Conservation (phyloP, 345 rosid genomes). For the Barbarea vulgaris region DNA sequence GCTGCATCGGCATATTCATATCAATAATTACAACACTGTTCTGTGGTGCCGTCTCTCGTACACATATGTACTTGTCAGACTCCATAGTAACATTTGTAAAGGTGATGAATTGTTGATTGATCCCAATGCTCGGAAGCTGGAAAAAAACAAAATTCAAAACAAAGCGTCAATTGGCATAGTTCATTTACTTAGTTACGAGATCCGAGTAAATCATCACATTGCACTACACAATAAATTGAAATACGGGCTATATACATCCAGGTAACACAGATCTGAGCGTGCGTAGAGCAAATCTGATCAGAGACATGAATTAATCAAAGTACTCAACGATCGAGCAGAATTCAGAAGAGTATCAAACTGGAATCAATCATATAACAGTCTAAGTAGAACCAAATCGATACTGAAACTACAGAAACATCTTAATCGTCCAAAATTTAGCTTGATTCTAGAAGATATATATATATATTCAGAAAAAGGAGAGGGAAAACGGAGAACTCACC, state of each 20-base stretch:
- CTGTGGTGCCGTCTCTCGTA: constrained; percentile 96
- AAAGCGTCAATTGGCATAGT: constrained; percentile 30
- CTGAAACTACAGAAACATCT: constrained; percentile 10
- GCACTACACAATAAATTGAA: constrained; percentile 1
- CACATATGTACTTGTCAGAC: constrained; percentile 95
- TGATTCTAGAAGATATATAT: constrained; percentile 21
- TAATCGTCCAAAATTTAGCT: constrained; percentile 23
- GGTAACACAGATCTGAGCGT: constrained; percentile 43
- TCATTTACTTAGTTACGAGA: constrained; percentile 27
- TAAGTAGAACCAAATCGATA: constrained; percentile 12
- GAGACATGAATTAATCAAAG: constrained; percentile 17
- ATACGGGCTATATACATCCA: constrained; percentile 7
- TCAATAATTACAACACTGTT: constrained; percentile 93
- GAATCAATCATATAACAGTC: constrained; percentile 17
- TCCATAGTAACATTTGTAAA: constrained; percentile 98
- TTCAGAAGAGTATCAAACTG: constrained; percentile 1
- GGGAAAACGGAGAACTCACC: constrained; percentile 48
- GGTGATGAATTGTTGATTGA: constrained; percentile 79
- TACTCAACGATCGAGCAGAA: constrained; percentile 26
- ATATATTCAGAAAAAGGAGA: background rate
- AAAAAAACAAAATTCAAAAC: background rate
- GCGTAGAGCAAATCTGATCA: constrained; percentile 19
- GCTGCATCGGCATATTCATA: constrained; percentile 96
- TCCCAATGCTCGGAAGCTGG: constrained; percentile 90
- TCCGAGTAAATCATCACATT: constrained; percentile 25